Base-by-base conservation (phyloP, 257 asterid species). In the Nicotiana paniculata region DNA sequence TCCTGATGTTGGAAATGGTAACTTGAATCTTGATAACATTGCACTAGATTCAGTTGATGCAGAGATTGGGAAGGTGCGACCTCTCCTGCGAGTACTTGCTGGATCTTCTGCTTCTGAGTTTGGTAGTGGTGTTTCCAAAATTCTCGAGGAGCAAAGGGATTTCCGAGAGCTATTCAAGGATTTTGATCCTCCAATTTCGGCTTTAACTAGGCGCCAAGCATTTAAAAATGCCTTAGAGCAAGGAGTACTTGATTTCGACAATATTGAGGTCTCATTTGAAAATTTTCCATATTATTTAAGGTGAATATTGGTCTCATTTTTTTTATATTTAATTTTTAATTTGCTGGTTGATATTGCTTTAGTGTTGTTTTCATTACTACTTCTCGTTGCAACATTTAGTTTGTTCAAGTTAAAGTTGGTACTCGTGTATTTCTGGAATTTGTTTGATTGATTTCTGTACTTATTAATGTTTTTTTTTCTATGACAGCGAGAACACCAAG, bases 201-300 rank as follows among this genome's bases (percentile, higher is more conserved):
- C 86, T 77, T 87, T 92, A 85, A 80, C 93, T 24, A 90, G 97
- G 87, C 92, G 91, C 54, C 91, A 91, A 85, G 91, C 91, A 37
- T 93, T 90, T 87, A 92, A 93, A 89, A 97, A 90, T 84, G 82
- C 86, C 80, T 81, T 95, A 67, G 93, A 84, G 69, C 89, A 89
- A 87, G 95, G 96, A 82, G 67, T 93, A 58, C 82, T 93, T 81
- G 91, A 85, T 85, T 85, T 92, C 81, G 81, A 87, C 80, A 82
- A 80, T 79, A 93, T 92, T 39, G 95, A 90, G 62, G 91, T 89
- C 70, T 85, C 99, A 21, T 93, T 93, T 85, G 95, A 91, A 77
- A 90, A 91, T 82, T 93, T 95, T 85, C 98, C 99, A 15, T 93
- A 95, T 80, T 95, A 93, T 85, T 85, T 95, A 48, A 91, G 99